Percentiles rank a stretch among this genome's conserved stretches.
phyloP scores from a whole-genome alignment of 306 rosid genomes.

The Malus sieversii region DNA sequence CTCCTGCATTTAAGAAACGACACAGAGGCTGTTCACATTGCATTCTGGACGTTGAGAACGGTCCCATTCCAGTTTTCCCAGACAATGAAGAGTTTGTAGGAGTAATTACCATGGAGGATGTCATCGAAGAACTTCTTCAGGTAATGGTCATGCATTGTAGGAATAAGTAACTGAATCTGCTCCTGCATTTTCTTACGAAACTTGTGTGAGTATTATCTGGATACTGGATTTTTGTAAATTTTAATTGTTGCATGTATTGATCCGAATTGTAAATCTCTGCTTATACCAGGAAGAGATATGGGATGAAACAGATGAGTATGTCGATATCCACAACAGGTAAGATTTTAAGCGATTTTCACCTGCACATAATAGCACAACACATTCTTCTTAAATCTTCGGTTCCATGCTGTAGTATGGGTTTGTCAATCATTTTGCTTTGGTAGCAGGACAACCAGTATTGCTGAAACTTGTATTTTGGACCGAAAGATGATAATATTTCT shows the following conservation, averaged over 20 bases:
- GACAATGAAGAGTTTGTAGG: conserved; percentile 82
- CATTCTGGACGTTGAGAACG: conserved; percentile 77
- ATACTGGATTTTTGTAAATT: conserved; percentile 2
- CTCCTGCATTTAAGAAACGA: conserved; percentile 74
- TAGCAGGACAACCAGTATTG: neutral
- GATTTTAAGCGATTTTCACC: conserved; percentile 11
- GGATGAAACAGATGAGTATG: conserved; percentile 98
- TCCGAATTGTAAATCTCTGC: conserved; percentile 17
- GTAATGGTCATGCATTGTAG: conserved; percentile 24
- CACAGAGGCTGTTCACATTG: conserved; percentile 92
- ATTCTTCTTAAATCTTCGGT: neutral
- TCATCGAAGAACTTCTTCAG: conserved; percentile 99
- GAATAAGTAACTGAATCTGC: conserved; percentile 4
- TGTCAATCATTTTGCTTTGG: neutral
- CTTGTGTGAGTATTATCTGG: neutral
- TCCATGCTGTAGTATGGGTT: neutral
- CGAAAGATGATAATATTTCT: neutral
- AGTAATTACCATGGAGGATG: conserved; percentile 97
- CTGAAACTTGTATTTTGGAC: neutral
- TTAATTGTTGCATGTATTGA: conserved; percentile 6
- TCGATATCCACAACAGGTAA: conserved; percentile 92
- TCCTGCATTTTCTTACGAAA: conserved; percentile 10
- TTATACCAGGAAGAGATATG: conserved; percentile 88
- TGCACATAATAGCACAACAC: neutral
- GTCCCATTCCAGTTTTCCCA: conserved; percentile 66